Percentiles rank a stretch among this genome's conserved stretches.
Conservation (phyloP, 345 rosid genomes). For the Syzygium grande region DNA sequence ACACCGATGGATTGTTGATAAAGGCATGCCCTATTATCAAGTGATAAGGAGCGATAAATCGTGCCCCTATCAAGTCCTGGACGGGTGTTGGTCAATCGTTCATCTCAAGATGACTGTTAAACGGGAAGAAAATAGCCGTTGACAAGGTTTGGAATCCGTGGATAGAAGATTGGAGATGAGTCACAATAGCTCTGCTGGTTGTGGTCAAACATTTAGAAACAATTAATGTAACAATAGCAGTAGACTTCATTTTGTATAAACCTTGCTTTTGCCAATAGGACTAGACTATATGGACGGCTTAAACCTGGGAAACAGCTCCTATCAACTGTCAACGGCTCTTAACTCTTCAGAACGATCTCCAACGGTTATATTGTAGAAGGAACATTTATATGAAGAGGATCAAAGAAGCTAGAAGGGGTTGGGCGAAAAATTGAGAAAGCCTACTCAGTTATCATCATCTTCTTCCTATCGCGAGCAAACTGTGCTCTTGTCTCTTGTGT, state of each 20-base stretch:
- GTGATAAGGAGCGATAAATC: not conserved
- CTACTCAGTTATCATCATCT: not conserved
- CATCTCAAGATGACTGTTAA: not conserved
- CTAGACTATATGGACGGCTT: not conserved
- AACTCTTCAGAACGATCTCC: not conserved
- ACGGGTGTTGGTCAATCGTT: not conserved
- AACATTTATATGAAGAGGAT: not conserved
- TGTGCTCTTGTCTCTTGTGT: not conserved
- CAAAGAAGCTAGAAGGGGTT: not conserved
- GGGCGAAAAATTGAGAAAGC: not conserved
- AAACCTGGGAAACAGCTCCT: not conserved
- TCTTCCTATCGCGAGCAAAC: not conserved
- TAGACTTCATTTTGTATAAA: not conserved
- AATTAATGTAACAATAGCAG: not conserved
- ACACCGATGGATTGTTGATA: not conserved
- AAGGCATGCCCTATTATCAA: not conserved
- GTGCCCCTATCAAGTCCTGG: not conserved
- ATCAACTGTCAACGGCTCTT: not conserved
- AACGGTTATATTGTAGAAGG: not conserved
- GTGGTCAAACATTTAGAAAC: not conserved
- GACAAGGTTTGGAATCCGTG: not conserved
- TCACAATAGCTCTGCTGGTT: not conserved
- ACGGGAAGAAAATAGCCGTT: not conserved
- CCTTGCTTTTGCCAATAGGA: not conserved
- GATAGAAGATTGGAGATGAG: not conserved